Evolutionary conservation across 192 early-diverging fungal species (phyloP).

Genomic region (Chytriomyces sp.): DNA sequence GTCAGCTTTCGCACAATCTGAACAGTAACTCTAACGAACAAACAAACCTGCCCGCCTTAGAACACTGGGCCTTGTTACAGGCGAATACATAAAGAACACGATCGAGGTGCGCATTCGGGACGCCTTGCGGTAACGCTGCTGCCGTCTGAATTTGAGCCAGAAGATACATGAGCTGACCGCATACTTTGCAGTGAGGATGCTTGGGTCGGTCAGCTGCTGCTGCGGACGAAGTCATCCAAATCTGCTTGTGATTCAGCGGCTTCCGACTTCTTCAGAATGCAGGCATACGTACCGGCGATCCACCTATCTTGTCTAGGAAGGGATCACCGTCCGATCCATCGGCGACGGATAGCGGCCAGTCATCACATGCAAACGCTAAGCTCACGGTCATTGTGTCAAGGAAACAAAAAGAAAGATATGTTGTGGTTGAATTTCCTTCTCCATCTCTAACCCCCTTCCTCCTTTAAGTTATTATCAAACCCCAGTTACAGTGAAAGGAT

Average conservation of each 20-base stretch:
- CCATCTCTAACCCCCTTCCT: no score
- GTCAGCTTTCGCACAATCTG: background rate
- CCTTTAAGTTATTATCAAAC: no score
- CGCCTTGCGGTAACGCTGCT: background rate
- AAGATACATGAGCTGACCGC: slow-evolving; percentile 9
- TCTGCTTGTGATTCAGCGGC: background rate
- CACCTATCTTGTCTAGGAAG: slow-evolving; percentile 30
- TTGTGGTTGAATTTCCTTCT: background rate
- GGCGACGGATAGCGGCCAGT: slow-evolving; percentile 1
- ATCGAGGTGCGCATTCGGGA: slow-evolving; percentile 12
- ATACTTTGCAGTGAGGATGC: slow-evolving; percentile 11
- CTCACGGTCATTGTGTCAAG: background rate
- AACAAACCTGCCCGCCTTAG: slow-evolving; percentile 4
- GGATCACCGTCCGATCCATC: slow-evolving; percentile 10
- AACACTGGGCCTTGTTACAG: slow-evolving; percentile 24
- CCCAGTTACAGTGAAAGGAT: no score
- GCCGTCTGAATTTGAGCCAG: slow-evolving; percentile 16
- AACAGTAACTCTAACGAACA: background rate
- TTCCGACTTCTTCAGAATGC: background rate
- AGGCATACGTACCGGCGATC: slow-evolving; percentile 6
- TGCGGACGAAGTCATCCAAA: slow-evolving; percentile 10
- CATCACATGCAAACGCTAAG: slow-evolving; percentile 1
- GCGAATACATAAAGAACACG: slow-evolving; percentile 26
- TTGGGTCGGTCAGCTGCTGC: background rate
- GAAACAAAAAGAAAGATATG: slow-evolving; percentile 6